Evolutionary conservation across 495 filamentous ascomycete genomes (phyloP).

Genomic region (Hypoxylon fragiforme): DNA sequence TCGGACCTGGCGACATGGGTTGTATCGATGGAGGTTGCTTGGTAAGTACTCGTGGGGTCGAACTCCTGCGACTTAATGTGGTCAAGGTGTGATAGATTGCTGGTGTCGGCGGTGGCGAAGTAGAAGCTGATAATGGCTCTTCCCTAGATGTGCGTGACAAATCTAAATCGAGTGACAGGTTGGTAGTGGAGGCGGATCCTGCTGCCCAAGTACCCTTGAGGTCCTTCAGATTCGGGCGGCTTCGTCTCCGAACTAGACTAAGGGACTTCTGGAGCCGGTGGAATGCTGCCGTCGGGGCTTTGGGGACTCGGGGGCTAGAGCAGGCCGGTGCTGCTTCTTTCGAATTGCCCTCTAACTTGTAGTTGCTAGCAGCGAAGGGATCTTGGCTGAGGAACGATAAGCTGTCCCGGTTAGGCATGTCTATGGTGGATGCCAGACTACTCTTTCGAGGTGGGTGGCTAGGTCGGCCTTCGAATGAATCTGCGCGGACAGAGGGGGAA

Average conservation of each 20-base stretch:
- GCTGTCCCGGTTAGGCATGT: slow-evolving; percentile 39
- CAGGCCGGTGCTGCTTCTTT: slow-evolving; percentile 21
- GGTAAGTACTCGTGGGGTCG: slow-evolving; percentile 32
- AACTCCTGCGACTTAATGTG: slow-evolving; percentile 41
- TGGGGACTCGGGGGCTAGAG: slow-evolving; percentile 34
- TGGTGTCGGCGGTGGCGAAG: slow-evolving; percentile 38
- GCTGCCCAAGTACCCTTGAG: slow-evolving; percentile 20
- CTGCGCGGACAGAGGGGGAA: slow-evolving; percentile 34
- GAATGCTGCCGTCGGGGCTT: slow-evolving; percentile 45
- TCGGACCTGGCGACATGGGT: slow-evolving; percentile 33
- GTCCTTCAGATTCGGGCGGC: slow-evolving; percentile 46
- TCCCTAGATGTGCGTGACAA: slow-evolving; percentile 18
- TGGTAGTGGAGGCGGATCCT: slow-evolving; percentile 25
- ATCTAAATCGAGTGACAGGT: slow-evolving; percentile 22
- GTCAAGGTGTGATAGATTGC: slow-evolving; percentile 48
- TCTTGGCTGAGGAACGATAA: slow-evolving; percentile 52
- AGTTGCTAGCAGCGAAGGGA: slow-evolving; percentile 47
- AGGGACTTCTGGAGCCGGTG: slow-evolving; percentile 50
- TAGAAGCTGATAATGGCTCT: slow-evolving; percentile 14
- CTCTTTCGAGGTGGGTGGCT: slow-evolving; percentile 34
- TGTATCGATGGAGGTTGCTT: slow-evolving; percentile 27
- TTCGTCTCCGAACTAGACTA: slow-evolving; percentile 51
- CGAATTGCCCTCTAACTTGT: slow-evolving; percentile 37
- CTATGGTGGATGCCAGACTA: slow-evolving; percentile 40
- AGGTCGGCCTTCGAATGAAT: slow-evolving; percentile 9